Evolutionary conservation across 169 alveolate species (phyloP), one percentile per base, ranked within the genome.

Genomic region (Babesia sp.): DNA sequence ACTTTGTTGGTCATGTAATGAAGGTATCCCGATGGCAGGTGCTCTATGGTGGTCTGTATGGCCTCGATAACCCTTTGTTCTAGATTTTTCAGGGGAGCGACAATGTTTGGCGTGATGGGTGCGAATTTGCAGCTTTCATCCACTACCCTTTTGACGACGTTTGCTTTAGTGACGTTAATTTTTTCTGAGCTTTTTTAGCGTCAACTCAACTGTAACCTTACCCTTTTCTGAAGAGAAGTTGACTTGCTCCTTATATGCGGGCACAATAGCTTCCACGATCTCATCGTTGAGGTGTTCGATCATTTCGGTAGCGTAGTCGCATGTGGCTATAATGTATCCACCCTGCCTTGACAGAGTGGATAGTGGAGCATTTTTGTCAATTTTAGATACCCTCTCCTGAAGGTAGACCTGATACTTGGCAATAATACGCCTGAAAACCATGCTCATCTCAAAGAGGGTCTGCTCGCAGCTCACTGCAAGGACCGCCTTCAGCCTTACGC

Each of bases 1-100:
- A 81, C 83, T 73, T 88, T 88, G 74, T 88, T 88, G 48, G 86
- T 72, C 44, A 88, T 63, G 71, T 84, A 84, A 46, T 61, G 74
- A 55, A 84, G 69, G 70, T 80, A 79, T 20, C 42, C 73, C 22
- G 53, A 11, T 36, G 86, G 86, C 20, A 77, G 81, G 69, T 64
- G 71, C 55, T 77, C 67, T 0, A 50, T 45, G 9, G 86, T 37
- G 3, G 41, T 34, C 50, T 68, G 37, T 29, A 77, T 44, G 12
- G 37, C 59, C 54, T 77, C 61, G 29, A 68, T 9, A 29, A 77
- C 58, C 41, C 64, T 29, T 22, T 39, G 28, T 41, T 77, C 70
- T 14, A 59, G 71, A 39, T 59, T 57, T 11, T 59, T 34, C n/a
- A 77, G 44, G 1, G 74, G 74, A 26, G 74, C 45, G 3, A 33